Percentiles rank a stretch among this genome's conserved stretches.
Evolutionary conservation across 2,329 filamentous ascomycete species (phyloP).

Genomic region (Plectosphaerella cucumerina): DNA sequence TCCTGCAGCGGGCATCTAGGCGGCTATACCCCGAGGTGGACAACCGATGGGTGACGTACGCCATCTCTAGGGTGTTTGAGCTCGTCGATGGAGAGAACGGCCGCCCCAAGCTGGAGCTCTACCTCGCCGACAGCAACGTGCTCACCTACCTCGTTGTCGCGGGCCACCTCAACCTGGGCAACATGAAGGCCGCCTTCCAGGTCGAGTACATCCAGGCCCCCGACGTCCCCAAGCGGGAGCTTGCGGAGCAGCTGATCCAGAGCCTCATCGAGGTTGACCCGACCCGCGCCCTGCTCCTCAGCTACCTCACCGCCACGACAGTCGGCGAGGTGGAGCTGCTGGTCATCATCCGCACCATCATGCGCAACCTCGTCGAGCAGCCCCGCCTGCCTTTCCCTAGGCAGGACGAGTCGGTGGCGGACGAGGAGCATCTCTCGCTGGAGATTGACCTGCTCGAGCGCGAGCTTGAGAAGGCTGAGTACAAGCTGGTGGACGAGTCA

Average conservation of each 20-base stretch:
- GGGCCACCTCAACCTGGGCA: constrained; percentile 56
- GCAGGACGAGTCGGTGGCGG: constrained; percentile 16
- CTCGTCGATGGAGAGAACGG: constrained; percentile 6
- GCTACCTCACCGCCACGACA: constrained; percentile 61
- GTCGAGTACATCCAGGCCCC: constrained; percentile 34
- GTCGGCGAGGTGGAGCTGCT: constrained; percentile 64
- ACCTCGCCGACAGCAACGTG: constrained; percentile 48
- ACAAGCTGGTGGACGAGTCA: constrained; percentile 61
- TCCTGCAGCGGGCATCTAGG: constrained; percentile 5
- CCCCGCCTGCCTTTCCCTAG: constrained; percentile 12
- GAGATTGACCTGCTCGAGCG: constrained; percentile 58
- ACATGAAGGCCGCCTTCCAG: constrained; percentile 54
- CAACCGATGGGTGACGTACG: constrained; percentile 60
- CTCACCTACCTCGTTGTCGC: constrained; percentile 56
- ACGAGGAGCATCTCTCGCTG: constrained; percentile 35
- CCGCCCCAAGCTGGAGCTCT: constrained; percentile 27
- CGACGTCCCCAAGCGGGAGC: constrained; percentile 38
- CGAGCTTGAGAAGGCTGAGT: constrained; percentile 64
- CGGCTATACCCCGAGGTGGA: constrained; percentile 50
- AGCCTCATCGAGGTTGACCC: constrained; percentile 63
- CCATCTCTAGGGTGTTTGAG: constrained; percentile 59
- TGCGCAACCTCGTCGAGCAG: constrained; percentile 59
- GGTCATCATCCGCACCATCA: constrained; percentile 59
- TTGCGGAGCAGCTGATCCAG: constrained; percentile 58
- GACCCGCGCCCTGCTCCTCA: constrained; percentile 61